Evolutionary conservation across 169 alveolate species (phyloP).

Genomic region (Plasmodium ovale): DNA sequence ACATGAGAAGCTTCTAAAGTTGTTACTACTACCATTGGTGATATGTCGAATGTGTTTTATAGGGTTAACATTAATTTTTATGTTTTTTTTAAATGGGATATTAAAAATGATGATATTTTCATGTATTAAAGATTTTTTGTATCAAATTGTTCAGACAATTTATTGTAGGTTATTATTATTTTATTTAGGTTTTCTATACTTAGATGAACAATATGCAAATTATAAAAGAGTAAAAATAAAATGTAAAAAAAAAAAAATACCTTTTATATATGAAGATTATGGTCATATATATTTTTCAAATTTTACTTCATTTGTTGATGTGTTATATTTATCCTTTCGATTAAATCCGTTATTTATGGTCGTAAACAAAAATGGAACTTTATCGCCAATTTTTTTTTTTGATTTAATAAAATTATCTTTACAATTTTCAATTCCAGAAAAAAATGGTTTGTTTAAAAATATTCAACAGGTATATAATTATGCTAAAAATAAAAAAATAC

Average conservation of each 20-base stretch:
- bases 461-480: constrained; percentile 50
- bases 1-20: constrained; percentile 35
- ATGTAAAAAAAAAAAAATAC: constrained; percentile 36
- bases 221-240: constrained; percentile 63
- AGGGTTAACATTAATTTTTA: constrained; percentile 44
- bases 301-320: constrained; percentile 62
- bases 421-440: constrained; percentile 56
- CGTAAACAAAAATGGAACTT: constrained; percentile 61
- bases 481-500: constrained; percentile 56
- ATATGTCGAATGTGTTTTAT: constrained; percentile 42
- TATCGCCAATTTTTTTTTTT: constrained; percentile 48
- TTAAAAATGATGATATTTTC: constrained; percentile 35
- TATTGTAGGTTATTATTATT: constrained; percentile 46
- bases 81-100: constrained; percentile 57
- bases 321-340: constrained; percentile 65
- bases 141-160: constrained; percentile 52
- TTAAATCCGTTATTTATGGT: constrained; percentile 49
- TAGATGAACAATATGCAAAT: constrained; percentile 69
- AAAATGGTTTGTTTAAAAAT: constrained; percentile 56
- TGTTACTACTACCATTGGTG: constrained; percentile 46
- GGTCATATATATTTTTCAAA: constrained; percentile 69
- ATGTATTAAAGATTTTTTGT: constrained; percentile 57
- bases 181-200: constrained; percentile 52
- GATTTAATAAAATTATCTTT: constrained; percentile 50
- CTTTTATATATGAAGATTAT: constrained; percentile 61